A percentile compares a stretch with the other conserved stretches of the same genome.
phyloP scores from a whole-genome alignment of 169 alveolate genomes.

The Plasmodium inui region DNA sequence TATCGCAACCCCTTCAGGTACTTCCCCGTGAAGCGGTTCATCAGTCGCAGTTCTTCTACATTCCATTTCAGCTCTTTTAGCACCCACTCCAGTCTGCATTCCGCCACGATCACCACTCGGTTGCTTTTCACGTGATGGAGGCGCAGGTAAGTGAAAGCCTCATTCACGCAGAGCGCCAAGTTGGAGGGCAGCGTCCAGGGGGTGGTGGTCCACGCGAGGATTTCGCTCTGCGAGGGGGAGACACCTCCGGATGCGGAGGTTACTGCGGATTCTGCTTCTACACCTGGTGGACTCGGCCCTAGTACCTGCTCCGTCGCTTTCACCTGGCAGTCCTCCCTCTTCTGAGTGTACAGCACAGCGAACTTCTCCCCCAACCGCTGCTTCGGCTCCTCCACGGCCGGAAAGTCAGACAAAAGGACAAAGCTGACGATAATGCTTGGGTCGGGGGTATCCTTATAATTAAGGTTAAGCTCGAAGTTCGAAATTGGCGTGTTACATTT shows the following conservation, averaged over 20 bases:
- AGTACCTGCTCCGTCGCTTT: background rate
- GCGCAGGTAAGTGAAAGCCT: constrained; percentile 92
- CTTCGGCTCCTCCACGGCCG: background rate
- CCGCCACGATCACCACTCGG: constrained; percentile 90
- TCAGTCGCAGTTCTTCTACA: constrained; percentile 79
- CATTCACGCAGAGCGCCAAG: constrained; percentile 95
- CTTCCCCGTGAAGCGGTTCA: constrained; percentile 88
- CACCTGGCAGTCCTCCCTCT: background rate
- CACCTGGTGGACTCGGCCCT: too few relatives aligned
- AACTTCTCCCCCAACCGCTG: constrained; percentile 77
- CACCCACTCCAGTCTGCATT: constrained; percentile 87
- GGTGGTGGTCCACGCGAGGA: constrained; percentile 99
- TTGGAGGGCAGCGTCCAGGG: constrained; percentile 99
- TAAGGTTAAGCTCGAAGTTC: constrained; percentile 97
- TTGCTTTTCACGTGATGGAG: constrained; percentile 82
- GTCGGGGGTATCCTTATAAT: constrained; percentile 96
- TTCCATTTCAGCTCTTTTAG: constrained; percentile 78
- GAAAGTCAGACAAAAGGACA: constrained; percentile 79
- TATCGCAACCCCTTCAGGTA: constrained; percentile 91
- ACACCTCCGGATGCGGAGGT: too few relatives aligned
- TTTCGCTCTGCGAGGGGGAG: background rate
- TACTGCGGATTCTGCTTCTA: too few relatives aligned
- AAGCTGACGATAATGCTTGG: constrained; percentile 96
- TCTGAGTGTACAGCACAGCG: background rate
- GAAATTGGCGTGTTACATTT: constrained; percentile 97